These are phyloP conservation scores for Juglanconis oblonga DNA, from an alignment of 2,329 filamentous ascomycete species.

Conservation along the genomic window DNA sequence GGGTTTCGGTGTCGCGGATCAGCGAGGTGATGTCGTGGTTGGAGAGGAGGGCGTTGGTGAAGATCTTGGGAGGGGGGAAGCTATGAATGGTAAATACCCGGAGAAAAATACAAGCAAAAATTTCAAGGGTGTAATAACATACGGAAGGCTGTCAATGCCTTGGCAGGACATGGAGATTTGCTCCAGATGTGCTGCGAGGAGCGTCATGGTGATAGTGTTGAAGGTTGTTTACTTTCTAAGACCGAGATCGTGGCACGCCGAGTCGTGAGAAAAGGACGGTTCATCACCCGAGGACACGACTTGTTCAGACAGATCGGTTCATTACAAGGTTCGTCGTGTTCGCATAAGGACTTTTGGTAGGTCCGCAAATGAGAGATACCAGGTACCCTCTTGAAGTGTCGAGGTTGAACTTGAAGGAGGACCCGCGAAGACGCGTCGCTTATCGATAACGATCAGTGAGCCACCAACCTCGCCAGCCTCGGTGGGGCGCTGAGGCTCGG, in stretches of 20 bases:
- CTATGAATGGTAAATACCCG: slow-evolving; percentile 39
- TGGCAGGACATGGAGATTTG: slow-evolving; percentile 75
- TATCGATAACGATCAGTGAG: background rate
- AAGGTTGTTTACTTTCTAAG: slow-evolving; percentile 6
- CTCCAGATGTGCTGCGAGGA: slow-evolving; percentile 69
- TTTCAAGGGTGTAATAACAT: slow-evolving; percentile 26
- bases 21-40: slow-evolving; percentile 89
- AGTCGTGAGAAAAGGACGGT: too few relatives aligned
- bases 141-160: slow-evolving; percentile 74
- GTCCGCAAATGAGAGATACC: too few relatives aligned
- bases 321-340: too few relatives aligned
- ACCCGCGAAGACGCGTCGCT: background rate
- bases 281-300: too few relatives aligned
- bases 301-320: too few relatives aligned
- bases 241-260: background rate
- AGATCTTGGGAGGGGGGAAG: slow-evolving; percentile 88
- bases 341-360: too few relatives aligned
- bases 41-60: slow-evolving; percentile 87
- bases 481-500: background rate
- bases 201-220: slow-evolving; percentile 53
- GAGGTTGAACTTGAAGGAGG: background rate
- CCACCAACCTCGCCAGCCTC: background rate
- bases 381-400: too few relatives aligned
- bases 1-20: slow-evolving; percentile 90
- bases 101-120: too few relatives aligned